Conservation (phyloP, 345 rosid species). For the Populus alba region DNA sequence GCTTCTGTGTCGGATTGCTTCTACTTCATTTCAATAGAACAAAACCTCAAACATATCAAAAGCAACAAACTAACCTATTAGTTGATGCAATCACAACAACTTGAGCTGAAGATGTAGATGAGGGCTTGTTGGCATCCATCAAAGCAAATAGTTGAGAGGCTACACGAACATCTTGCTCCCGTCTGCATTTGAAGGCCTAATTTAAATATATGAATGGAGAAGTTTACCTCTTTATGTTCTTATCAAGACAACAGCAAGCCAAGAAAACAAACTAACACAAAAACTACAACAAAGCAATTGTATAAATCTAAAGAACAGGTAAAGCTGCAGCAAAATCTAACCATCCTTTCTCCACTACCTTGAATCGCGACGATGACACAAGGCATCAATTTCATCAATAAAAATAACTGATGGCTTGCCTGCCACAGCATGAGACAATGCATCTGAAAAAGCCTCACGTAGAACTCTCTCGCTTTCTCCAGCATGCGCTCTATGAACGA, state of each 20-base stretch:
- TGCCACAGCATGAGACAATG: constrained; percentile 53
- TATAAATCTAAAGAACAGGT: background rate
- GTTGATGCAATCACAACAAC: constrained; percentile 86
- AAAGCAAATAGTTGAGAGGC: constrained; percentile 69
- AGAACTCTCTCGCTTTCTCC: constrained; percentile 84
- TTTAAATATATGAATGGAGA: background rate
- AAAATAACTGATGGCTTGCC: constrained; percentile 80
- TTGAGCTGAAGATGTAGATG: constrained; percentile 40
- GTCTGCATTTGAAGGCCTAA: constrained; percentile 46
- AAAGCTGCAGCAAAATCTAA: background rate
- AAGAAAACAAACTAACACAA: background rate
- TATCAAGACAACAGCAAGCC: background rate
- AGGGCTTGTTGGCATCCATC: constrained; percentile 71
- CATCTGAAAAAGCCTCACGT: constrained; percentile 77
- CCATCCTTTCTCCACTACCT: constrained; percentile 36
- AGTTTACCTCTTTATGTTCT: background rate
- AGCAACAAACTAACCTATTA: constrained; percentile 56
- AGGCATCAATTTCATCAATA: constrained; percentile 85
- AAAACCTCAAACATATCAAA: background rate
- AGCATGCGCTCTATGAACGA: constrained; percentile 73
- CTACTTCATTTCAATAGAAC: background rate
- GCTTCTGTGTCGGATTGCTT: background rate
- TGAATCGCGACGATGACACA: constrained; percentile 77
- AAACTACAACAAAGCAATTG: background rate
- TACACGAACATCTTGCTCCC: constrained; percentile 75